Conservation (phyloP, 352 stramenopile genomes). For the Globisporangium nagaii region DNA sequence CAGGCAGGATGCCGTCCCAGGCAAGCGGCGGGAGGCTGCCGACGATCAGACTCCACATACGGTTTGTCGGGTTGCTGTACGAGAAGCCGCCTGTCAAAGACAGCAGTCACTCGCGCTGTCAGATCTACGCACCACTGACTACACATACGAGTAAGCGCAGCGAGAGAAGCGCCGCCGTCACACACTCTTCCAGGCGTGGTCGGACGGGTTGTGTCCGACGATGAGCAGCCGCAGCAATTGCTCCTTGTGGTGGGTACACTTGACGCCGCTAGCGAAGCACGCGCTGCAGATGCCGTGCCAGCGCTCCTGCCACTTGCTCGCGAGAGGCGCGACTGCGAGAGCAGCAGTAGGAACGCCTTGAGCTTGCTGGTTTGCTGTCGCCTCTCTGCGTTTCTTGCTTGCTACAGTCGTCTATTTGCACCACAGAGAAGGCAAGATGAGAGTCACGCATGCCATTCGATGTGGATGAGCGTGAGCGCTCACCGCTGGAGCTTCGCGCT, state of each 20-base stretch:
- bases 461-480: too few species aligned
- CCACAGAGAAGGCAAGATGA: not conserved
- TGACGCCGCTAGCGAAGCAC: conserved; percentile 45
- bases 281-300: conserved; percentile 71
- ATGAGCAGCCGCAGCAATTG: conserved; percentile 71
- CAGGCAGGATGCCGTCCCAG: conserved; percentile 62
- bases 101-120: too few species aligned
- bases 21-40: conserved; percentile 45
- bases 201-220: conserved; percentile 86
- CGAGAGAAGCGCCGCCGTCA: conserved; percentile 15
- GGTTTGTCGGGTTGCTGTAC: conserved; percentile 82
- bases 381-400: conserved; percentile 9
- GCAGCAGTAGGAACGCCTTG: not conserved
- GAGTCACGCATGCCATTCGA: not conserved
- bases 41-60: conserved; percentile 84
- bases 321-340: not conserved
- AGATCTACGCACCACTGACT: too few species aligned
- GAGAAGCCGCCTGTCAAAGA: conserved; percentile 4
- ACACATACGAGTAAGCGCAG: not conserved
- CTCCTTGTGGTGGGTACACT: conserved; percentile 65
- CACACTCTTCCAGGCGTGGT: conserved; percentile 82
- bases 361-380: not conserved
- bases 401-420: not conserved
- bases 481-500: not conserved
- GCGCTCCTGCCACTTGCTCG: conserved; percentile 74